These are phyloP conservation scores for Wickerhamomyces silvicola DNA, from an alignment of 805 yeast species.

Conservation along the genomic window DNA sequence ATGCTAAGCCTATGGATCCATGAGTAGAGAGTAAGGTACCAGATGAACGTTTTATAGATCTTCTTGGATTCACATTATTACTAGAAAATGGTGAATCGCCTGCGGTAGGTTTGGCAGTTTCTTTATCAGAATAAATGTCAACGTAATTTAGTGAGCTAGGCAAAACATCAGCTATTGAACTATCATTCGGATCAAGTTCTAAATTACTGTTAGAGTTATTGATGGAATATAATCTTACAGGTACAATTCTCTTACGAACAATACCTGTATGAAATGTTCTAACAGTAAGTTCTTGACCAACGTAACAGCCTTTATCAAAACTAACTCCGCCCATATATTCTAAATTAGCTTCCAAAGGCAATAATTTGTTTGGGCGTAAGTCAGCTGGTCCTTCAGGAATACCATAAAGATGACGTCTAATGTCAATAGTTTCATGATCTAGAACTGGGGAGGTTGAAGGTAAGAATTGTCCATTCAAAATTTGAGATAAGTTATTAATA, in stretches of 20 bases:
- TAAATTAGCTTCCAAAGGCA: slow-evolving; percentile 81
- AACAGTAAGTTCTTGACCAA: slow-evolving; percentile 93
- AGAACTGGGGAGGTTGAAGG: slow-evolving; percentile 13
- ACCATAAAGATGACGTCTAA: slow-evolving; percentile 41
- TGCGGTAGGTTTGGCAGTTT: slow-evolving; percentile 15
- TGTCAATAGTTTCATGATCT: slow-evolving; percentile 27
- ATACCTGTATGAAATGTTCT: slow-evolving; percentile 80
- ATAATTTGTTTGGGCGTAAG: slow-evolving; percentile 39
- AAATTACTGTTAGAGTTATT: no score
- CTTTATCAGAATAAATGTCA: slow-evolving; percentile 18
- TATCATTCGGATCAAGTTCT: no score
- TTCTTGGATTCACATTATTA: slow-evolving; percentile 4
- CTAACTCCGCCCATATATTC: slow-evolving; percentile 79
- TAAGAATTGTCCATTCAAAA: slow-evolving; percentile 21
- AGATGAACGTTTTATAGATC: slow-evolving; percentile 32
- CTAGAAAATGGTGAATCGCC: slow-evolving; percentile 32
- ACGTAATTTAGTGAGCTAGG: slow-evolving; percentile 7
- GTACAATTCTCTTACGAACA: slow-evolving; percentile 76
- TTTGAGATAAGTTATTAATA: slow-evolving; percentile 20
- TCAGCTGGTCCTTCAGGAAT: slow-evolving; percentile 49
- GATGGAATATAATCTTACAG: slow-evolving; percentile 37
- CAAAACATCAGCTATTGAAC: slow-evolving; percentile 4
- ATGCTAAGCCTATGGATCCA: slow-evolving; percentile 61
- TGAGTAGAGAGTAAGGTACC: slow-evolving; percentile 56
- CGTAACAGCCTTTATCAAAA: slow-evolving; percentile 89